Evolutionary conservation across 805 yeast genomes (phyloP), one percentile per base, ranked within the genome.

Genomic region (Myxozyma sirexii): DNA sequence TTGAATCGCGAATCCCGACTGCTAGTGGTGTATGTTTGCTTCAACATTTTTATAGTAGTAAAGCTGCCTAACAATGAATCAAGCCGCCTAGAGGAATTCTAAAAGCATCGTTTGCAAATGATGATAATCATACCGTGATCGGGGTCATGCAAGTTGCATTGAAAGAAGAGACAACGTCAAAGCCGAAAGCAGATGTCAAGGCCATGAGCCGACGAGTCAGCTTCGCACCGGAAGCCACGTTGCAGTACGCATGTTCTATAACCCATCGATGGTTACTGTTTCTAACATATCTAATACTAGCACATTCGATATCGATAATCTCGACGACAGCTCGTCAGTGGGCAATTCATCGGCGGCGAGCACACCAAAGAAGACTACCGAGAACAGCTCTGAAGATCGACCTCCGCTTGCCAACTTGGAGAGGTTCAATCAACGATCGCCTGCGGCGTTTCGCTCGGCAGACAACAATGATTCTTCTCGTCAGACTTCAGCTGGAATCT

Each of bases 151-250:
- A 38, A 62, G 70, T 54, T 59, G 63, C 59, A 51, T 60, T 57
- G 2, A 59, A 24, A 39, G 56, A 54, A 27, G 62, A 62, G 23
- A 46, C 52, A 8, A 54, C 55, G 13, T 60, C 52, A 12, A 42
- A 46, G 17, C 56, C 62, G n/a, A 63, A 64, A 24, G 55, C 60
- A 49, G 47, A 45, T n/a, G 43, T 39, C 15, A 56, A 29, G 12
- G 56, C 43, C 13, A 64, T 71, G 37, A 72, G 74, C 38, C 73
- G 93, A 58, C 73, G 93, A 26, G 93, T 88, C 4, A 84, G 90
- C 3, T 88, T 88, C 76, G 92, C 92, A 1, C 59, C 66, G 19
- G 67, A 64, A 24, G 61, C 66, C n/a, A 63, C 67, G 2, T 31
- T 58, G 23, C 67, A 63, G 65, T 63, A 46, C 13, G 58, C 31